These are phyloP conservation scores for Arachnomyces sp. DNA, from an alignment of 2,329 filamentous ascomycete genomes.

Conservation along the genomic window DNA sequence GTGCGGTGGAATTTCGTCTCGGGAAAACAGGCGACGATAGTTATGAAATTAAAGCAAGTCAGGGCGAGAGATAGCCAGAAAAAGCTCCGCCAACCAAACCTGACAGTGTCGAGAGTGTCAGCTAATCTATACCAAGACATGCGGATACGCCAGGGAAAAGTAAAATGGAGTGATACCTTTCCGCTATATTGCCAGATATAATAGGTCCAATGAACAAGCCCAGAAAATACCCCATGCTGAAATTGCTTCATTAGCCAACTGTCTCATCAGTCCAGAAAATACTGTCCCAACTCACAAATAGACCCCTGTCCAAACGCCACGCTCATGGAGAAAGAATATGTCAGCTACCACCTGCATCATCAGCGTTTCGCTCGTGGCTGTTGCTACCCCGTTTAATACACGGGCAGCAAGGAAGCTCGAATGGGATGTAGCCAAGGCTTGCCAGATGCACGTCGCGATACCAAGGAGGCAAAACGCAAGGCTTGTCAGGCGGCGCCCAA, in stretches of 20 bases:
- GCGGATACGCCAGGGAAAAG: too few relatives aligned
- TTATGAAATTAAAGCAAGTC: constrained; percentile 42
- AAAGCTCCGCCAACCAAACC: constrained; percentile 58
- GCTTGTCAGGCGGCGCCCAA: constrained; percentile 50
- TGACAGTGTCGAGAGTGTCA: too few relatives aligned
- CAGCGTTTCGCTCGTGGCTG: too few relatives aligned
- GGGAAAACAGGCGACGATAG: constrained; percentile 54
- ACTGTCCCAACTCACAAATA: constrained; percentile 58
- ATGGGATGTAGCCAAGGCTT: constrained; percentile 52
- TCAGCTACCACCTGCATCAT: constrained; percentile 58
- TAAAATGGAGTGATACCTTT: constrained; percentile 48
- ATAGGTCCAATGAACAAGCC: constrained; percentile 43
- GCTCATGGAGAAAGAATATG: constrained; percentile 57
- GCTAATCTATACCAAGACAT: too few relatives aligned
- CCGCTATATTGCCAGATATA: constrained; percentile 54
- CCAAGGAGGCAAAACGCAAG: constrained; percentile 44
- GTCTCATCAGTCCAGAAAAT: constrained; percentile 57
- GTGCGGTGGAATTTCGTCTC: constrained; percentile 54
- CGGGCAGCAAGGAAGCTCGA: constrained; percentile 57
- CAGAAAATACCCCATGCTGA: constrained; percentile 32
- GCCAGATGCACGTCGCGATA: constrained; percentile 51
- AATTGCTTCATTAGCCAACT: too few relatives aligned
- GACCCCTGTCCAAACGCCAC: constrained; percentile 54
- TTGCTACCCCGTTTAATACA: constrained; percentile 56
- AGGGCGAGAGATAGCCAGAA: constrained; percentile 60